Evolutionary conservation across 257 asterid species (phyloP).

Genomic region (Eucommia ulmoides): DNA sequence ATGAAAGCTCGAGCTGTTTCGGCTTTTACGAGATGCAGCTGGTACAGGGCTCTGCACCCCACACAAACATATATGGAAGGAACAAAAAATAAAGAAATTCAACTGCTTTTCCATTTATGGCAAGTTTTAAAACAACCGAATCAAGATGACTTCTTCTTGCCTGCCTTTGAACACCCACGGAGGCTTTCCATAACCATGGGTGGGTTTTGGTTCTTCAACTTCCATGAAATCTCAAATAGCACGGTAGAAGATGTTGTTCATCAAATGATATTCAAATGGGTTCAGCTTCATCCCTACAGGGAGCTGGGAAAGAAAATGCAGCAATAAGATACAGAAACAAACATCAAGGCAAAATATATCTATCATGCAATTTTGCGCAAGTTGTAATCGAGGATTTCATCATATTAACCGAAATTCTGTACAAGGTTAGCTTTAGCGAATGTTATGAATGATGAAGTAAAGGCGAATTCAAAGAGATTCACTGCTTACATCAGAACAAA

Average conservation of each 20-base stretch:
- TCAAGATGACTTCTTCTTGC: conserved; percentile 42
- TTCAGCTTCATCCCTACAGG: background rate
- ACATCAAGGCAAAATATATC: no score
- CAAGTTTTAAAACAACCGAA: background rate
- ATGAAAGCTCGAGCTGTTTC: conserved; percentile 87
- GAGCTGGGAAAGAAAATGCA: conserved; percentile 12
- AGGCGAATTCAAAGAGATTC: no score
- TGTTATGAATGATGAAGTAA: no score
- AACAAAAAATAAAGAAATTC: background rate
- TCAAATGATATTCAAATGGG: no score
- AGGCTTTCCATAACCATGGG: conserved; percentile 55
- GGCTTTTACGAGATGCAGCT: conserved; percentile 91
- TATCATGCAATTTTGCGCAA: no score
- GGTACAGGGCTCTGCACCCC: conserved; percentile 78
- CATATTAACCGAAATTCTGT: no score
- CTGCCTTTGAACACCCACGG: conserved; percentile 97
- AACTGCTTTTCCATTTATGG: no score
- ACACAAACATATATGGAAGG: background rate
- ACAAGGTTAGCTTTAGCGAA: no score
- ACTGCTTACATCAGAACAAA: no score
- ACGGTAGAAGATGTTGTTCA: conserved; percentile 4
- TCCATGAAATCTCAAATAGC: conserved; percentile 24
- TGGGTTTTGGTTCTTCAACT: conserved; percentile 22
- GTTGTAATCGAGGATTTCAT: no score
- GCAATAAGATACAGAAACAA: no score